Evolutionary conservation across 176 grass and related monocot species (phyloP), one percentile per base, ranked within the genome.

Genomic region (Microstegium vimineum): DNA sequence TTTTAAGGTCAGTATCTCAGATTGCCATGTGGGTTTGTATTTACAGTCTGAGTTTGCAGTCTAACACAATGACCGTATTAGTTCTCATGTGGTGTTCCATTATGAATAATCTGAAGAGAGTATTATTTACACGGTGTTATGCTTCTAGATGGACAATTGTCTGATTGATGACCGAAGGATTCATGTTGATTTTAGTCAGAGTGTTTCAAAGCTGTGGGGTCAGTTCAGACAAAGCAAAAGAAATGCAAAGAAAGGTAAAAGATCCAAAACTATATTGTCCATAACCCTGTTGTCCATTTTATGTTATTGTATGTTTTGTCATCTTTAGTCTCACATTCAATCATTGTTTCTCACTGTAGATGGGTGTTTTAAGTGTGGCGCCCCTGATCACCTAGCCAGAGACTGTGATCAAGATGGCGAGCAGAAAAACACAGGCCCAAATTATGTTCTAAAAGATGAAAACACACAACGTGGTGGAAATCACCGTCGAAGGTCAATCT

Each of bases 101-200:
- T 23, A n/a, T 8, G 32, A 84, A 62, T 52, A 76, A 38, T 73
- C 16, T 63, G 5, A 80, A 73, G 20, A 40, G 35, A 57, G 26
- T 30, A 69, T 62, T 87, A n/a, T 68, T 75, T 66, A 84, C 66
- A 81, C 18, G 49, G 15, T 46, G 66, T 38, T 86, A 22, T 90
- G 28, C 45, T 90, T 80, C 75, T 83, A 98, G 93, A 98, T 98
- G 96, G 93, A 98, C 30, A 98, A 98, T 82, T 93, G 90, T 82
- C 77, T 98, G 51, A 95, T 98, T 86, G 96, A 98, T 76, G 96
- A 98, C 52, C 75, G 93, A 60, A 93, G 96, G 84, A 98, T 98
- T 32, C 96, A 98, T 84, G 96, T 98, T 79, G 96, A 98, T 91
- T 98, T 98, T 74, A 98, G 90, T 63, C 96, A 98, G 81, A 98